Evolutionary conservation across 177 flowering plant species (phyloP).

Genomic region (Vitis hybrid): DNA sequence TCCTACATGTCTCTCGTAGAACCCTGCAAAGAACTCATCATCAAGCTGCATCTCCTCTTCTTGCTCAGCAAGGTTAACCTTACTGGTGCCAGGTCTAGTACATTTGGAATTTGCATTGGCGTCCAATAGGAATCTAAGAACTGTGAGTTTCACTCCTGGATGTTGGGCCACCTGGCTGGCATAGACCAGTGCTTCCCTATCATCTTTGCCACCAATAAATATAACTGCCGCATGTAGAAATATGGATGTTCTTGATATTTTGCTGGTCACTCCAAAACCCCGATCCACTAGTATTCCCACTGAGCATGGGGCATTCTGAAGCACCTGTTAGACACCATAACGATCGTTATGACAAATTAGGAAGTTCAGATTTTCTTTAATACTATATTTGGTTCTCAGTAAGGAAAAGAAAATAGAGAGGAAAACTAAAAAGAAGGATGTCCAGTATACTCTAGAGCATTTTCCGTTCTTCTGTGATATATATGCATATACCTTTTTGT

Average conservation of each 20-base stretch:
- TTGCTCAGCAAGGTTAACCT: slow-evolving; percentile 25
- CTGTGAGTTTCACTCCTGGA: slow-evolving; percentile 69
- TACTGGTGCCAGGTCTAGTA: slow-evolving; percentile 13
- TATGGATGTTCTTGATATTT: slow-evolving; percentile 24
- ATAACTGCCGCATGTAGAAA: slow-evolving; percentile 46
- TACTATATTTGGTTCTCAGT: too few species aligned
- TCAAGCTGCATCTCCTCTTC: slow-evolving; percentile 65
- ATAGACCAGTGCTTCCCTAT: slow-evolving; percentile 69
- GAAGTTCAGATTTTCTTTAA: too few species aligned
- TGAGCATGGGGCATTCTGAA: slow-evolving; percentile 66
- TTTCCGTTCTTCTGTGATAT: too few species aligned
- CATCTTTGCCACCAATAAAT: slow-evolving; percentile 86
- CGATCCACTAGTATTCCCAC: slow-evolving; percentile 80
- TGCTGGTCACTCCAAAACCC: slow-evolving; percentile 41
- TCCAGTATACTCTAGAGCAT: too few species aligned
- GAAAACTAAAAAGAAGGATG: too few species aligned
- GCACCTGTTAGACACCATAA: slow-evolving; percentile 38
- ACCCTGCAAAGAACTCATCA: slow-evolving; percentile 61
- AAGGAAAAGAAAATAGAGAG: too few species aligned
- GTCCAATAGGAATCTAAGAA: slow-evolving; percentile 56
- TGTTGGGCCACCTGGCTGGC: slow-evolving; percentile 58
- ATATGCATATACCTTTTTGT: slow-evolving; percentile 50
- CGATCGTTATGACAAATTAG: too few species aligned
- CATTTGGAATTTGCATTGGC: slow-evolving; percentile 19
- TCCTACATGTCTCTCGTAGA: slow-evolving; percentile 60